These are phyloP conservation scores for Physcia stellaris DNA, from an alignment of 495 filamentous ascomycete genomes.

Conservation along the genomic window DNA sequence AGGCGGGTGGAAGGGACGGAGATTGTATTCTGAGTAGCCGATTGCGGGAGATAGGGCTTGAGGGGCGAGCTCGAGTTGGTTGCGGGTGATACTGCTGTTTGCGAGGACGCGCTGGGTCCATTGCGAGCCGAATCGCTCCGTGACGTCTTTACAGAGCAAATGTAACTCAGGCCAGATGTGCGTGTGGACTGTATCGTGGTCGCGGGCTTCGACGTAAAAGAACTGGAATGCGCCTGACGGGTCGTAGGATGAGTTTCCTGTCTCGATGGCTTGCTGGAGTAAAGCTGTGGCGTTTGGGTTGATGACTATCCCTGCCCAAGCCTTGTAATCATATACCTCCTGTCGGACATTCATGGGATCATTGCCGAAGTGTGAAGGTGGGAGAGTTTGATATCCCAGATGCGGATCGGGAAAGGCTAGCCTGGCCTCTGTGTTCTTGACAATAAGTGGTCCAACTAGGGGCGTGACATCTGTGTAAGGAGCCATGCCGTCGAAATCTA, in stretches of 20 bases:
- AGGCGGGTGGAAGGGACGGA: conserved; percentile 47
- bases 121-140: conserved; percentile 34
- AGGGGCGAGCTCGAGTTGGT: conserved; percentile 31
- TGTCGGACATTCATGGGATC: conserved; percentile 46
- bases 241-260: conserved; percentile 48
- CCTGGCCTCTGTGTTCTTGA: conserved; percentile 24
- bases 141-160: conserved; percentile 30
- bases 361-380: conserved; percentile 39
- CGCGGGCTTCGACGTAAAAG: conserved; percentile 43
- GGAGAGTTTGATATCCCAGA: conserved; percentile 37
- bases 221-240: conserved; percentile 48
- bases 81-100: conserved; percentile 22
- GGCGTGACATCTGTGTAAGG: conserved; percentile 35
- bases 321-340: conserved; percentile 46
- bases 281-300: conserved; percentile 51
- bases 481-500: conserved; percentile 49
- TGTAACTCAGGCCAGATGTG: conserved; percentile 42
- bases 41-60: conserved; percentile 52
- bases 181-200: conserved; percentile 35
- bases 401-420: conserved; percentile 19
- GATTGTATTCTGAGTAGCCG: conserved; percentile 44
- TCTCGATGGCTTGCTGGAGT: conserved; percentile 40
- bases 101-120: conserved; percentile 35
- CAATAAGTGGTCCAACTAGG: conserved; percentile 43
- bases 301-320: conserved; percentile 51